These are phyloP conservation scores for Saccharum spontaneum DNA, from an alignment of 176 grass and related monocot species.

Conservation along the genomic window DNA sequence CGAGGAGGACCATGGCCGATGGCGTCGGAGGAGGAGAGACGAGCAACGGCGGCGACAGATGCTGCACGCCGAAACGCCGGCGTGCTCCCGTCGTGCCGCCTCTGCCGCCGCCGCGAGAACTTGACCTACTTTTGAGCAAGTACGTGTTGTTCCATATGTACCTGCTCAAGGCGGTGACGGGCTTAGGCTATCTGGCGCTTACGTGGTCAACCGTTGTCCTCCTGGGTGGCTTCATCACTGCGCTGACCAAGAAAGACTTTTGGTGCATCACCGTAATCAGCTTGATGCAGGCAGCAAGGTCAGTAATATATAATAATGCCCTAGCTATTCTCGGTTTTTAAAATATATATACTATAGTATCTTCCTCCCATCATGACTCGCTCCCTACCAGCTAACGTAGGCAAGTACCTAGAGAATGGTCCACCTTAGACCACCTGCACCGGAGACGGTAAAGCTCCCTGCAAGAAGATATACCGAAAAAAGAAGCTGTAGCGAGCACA, in stretches of 20 bases:
- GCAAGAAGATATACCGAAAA: too few relatives aligned
- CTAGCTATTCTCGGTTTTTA: not conserved
- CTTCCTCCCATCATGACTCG: too few relatives aligned
- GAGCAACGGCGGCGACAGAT: too few relatives aligned
- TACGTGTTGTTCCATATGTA: not conserved
- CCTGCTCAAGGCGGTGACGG: not conserved
- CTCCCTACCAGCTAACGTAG: too few relatives aligned
- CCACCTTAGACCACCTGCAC: too few relatives aligned
- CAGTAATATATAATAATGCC: not conserved
- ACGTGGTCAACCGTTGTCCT: not conserved
- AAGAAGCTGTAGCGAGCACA: too few relatives aligned
- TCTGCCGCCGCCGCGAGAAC: not conserved
- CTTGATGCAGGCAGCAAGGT: not conserved
- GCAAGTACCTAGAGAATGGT: too few relatives aligned
- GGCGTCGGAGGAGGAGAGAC: too few relatives aligned
- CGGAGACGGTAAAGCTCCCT: too few relatives aligned
- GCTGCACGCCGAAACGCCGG: not conserved
- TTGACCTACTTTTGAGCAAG: not conserved
- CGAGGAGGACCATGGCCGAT: not conserved
- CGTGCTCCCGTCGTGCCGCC: not conserved
- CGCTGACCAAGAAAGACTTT: not conserved
- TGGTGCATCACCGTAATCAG: not conserved
- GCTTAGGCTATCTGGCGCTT: not conserved
- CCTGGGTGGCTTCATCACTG: not conserved
- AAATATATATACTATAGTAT: too few relatives aligned